Evolutionary conservation across 139 green algal species (phyloP).

Genomic region (Edaphochlamys debaryana): DNA sequence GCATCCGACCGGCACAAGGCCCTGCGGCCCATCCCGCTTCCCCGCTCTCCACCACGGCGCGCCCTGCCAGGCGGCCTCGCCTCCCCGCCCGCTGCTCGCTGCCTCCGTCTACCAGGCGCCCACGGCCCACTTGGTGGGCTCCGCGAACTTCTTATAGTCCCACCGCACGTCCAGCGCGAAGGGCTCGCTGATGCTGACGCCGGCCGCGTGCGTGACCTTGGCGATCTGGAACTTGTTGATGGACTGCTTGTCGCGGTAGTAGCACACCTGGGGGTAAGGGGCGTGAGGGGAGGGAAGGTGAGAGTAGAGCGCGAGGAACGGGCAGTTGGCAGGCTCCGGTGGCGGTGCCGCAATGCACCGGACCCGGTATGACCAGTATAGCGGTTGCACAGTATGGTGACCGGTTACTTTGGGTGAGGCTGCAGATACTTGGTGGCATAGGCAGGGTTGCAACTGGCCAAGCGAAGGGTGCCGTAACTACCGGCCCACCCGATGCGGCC

Average conservation of each 20-base stretch:
- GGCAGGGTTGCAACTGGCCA: too few relatives aligned
- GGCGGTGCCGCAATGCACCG: too few relatives aligned
- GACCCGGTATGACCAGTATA: too few relatives aligned
- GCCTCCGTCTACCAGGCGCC: conserved; percentile 60
- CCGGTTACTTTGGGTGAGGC: too few relatives aligned
- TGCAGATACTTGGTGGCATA: too few relatives aligned
- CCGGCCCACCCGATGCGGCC: too few relatives aligned
- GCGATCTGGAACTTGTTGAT: conserved; percentile 96
- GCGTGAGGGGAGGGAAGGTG: neutral
- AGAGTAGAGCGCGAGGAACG: neutral
- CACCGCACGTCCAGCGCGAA: conserved; percentile 92
- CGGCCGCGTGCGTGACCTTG: conserved; percentile 75
- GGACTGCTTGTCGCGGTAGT: conserved; percentile 96
- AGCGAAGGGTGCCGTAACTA: too few relatives aligned
- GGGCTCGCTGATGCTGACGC: conserved; percentile 87
- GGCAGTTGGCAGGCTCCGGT: neutral
- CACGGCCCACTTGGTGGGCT: conserved; percentile 67
- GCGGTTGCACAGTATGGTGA: too few relatives aligned
- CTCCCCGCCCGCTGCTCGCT: neutral
- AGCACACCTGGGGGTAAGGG: conserved; percentile 76
- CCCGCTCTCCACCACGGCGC: too few relatives aligned
- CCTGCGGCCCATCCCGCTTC: too few relatives aligned
- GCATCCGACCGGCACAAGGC: too few relatives aligned
- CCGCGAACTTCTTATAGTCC: conserved; percentile 82
- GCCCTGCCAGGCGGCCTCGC: too few relatives aligned